Conservation (phyloP, 208 protist genomes). For the Acanthamoeba lenticulata region DNA sequence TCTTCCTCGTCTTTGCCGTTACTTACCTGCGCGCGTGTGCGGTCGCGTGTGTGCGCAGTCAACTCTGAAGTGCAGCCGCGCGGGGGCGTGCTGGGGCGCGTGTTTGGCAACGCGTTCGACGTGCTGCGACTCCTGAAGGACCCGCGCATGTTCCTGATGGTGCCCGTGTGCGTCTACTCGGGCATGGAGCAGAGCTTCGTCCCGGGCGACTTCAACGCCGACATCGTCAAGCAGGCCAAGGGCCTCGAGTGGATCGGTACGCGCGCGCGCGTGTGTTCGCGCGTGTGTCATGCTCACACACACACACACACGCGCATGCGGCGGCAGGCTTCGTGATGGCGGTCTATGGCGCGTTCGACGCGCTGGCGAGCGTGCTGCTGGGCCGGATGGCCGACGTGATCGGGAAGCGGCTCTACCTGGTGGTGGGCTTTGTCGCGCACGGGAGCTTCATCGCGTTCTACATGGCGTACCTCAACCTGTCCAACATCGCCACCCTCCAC, state of each 20-base stretch:
- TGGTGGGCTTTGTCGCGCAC: constrained; percentile 10
- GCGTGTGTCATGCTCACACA: background rate
- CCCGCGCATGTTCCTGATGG: constrained; percentile 19
- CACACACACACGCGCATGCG: background rate
- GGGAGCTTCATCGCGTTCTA: background rate
- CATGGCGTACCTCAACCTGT: background rate
- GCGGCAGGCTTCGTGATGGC: background rate
- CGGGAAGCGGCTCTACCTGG: constrained; percentile 8
- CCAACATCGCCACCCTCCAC: background rate
- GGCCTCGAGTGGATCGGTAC: constrained; percentile 40
- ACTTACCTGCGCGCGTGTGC: background rate
- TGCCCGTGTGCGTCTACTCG: constrained; percentile 21
- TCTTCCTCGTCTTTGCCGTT: too few relatives aligned
- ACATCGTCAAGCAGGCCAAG: constrained; percentile 51
- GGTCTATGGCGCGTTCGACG: constrained; percentile 38
- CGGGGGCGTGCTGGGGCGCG: background rate
- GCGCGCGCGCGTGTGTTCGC: background rate
- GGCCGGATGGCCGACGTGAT: constrained; percentile 12
- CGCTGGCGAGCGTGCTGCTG: constrained; percentile 33
- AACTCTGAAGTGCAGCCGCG: background rate
- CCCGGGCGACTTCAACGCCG: constrained; percentile 33
- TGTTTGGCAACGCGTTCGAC: background rate
- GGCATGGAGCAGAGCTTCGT: constrained; percentile 54
- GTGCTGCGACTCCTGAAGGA: background rate
- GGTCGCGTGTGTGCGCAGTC: background rate